Evolutionary conservation across 768 basidiomycete species (phyloP), one percentile per base, ranked within the genome.

Genomic region (Tylopilus sp.): DNA sequence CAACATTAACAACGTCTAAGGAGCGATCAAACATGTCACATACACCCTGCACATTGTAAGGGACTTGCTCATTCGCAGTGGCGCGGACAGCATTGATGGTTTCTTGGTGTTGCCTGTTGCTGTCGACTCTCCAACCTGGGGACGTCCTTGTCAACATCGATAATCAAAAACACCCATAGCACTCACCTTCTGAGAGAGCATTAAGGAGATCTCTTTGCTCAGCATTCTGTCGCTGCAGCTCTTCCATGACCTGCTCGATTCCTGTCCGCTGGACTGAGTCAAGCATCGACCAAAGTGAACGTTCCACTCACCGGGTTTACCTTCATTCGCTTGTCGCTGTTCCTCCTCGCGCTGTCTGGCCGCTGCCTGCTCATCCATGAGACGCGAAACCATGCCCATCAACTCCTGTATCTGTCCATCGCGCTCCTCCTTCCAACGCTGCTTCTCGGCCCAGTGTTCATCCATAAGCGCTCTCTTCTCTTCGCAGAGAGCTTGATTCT

Each of bases 31-130:
- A n/a, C n/a, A n/a, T 21, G 17, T 7, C 38, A 72, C 85, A 46
- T 71, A 91, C 90, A 23, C 81, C 80, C 75, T 89, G 84, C 12
- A 93, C 84, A 57, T 93, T 92, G 75, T 86, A 92, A 13, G 85
- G 83, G 15, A 92, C 81, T 66, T 86, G 88, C 61, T 86, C 81
- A 52, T 80, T 73, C 0, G 90, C 88, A 23, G 86, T 90, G 26
- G 80, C 75, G 50, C 78, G 76, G 39, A 93, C 84, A 39, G 82
- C 81, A 3, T 75, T 75, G 36, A 93, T 71, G 2, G 83, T 83
- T 42, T 87, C 86, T 52, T 78, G 71, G 51, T 89, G 86, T 52
- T 85, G 85, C 55, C 75, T 76, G 21, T 68, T 72, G 52, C 75
- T 82, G 44, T 91, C 90, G 13, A 76, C 75, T 41, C 85, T 80